Percentiles rank a stretch among this genome's conserved stretches.
Conservation (phyloP, 768 basidiomycete genomes). For the Hericium erinaceus region DNA sequence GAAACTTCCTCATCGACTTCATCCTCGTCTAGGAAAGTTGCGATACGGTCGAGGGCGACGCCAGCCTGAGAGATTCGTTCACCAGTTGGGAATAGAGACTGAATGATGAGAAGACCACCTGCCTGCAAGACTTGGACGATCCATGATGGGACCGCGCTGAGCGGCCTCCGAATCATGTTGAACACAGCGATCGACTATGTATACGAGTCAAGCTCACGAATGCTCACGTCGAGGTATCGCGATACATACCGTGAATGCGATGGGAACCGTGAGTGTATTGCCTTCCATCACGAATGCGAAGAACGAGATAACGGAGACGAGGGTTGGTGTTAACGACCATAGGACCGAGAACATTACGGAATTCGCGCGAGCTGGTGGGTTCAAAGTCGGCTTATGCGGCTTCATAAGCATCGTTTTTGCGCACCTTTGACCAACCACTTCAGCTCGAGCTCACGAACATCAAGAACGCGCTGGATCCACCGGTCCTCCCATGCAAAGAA, state of each 20-base stretch:
- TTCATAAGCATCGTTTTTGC: background rate
- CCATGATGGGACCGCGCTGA: slow-evolving; percentile 75
- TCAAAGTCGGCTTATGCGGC: background rate
- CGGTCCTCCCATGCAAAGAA: slow-evolving; percentile 77
- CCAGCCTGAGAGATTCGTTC: slow-evolving; percentile 21
- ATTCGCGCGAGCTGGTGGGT: slow-evolving; percentile 54
- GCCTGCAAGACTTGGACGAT: slow-evolving; percentile 56
- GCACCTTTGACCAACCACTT: slow-evolving; percentile 67
- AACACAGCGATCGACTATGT: slow-evolving; percentile 69
- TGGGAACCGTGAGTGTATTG: slow-evolving; percentile 63
- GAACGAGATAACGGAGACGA: slow-evolving; percentile 78
- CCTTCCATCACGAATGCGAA: slow-evolving; percentile 62
- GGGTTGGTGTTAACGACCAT: slow-evolving; percentile 70
- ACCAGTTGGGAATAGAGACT: too few relatives aligned
- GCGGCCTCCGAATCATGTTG: slow-evolving; percentile 69
- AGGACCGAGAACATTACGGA: slow-evolving; percentile 59
- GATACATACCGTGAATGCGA: slow-evolving; percentile 71
- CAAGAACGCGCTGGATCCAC: slow-evolving; percentile 60
- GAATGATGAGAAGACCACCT: too few relatives aligned
- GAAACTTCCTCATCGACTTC: slow-evolving; percentile 56
- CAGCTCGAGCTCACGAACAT: slow-evolving; percentile 62
- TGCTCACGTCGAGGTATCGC: slow-evolving; percentile 1
- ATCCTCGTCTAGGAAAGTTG: slow-evolving; percentile 50
- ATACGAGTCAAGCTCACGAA: background rate
- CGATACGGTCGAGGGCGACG: slow-evolving; percentile 52